Evolutionary conservation across 495 filamentous ascomycete species (phyloP).

Genomic region (Hypoxylon rickii): DNA sequence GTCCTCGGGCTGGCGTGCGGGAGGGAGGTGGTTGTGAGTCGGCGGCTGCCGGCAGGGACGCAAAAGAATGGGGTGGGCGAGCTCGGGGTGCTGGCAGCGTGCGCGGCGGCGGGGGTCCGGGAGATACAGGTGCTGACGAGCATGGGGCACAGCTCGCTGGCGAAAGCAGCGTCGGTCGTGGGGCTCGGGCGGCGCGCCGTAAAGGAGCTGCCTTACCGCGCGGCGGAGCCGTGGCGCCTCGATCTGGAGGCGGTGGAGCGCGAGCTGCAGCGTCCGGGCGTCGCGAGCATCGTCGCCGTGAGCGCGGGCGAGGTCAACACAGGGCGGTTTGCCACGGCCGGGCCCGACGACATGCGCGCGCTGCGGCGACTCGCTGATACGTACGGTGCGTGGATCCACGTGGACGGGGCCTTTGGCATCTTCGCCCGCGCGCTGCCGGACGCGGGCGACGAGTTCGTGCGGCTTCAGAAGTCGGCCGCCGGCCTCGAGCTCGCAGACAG

Average conservation of each 20-base stretch:
- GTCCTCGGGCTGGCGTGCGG: slow-evolving; percentile 79
- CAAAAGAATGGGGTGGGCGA: slow-evolving; percentile 66
- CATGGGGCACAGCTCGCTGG: slow-evolving; percentile 79
- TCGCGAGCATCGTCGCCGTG: slow-evolving; percentile 74
- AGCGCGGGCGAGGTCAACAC: slow-evolving; percentile 92
- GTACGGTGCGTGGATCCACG: slow-evolving; percentile 85
- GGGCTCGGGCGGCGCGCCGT: slow-evolving; percentile 78
- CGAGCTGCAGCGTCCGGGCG: slow-evolving; percentile 52
- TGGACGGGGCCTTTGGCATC: slow-evolving; percentile 88
- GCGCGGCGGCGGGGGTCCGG: slow-evolving; percentile 62
- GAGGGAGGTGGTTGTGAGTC: slow-evolving; percentile 66
- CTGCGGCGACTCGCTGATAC: slow-evolving; percentile 72
- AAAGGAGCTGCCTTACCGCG: slow-evolving; percentile 57
- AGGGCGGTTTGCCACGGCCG: slow-evolving; percentile 73
- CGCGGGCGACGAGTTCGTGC: slow-evolving; percentile 60
- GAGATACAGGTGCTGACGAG: slow-evolving; percentile 78
- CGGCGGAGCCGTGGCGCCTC: slow-evolving; percentile 64
- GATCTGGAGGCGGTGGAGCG: slow-evolving; percentile 63
- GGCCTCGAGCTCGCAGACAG: slow-evolving; percentile 87
- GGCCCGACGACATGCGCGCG: slow-evolving; percentile 60
- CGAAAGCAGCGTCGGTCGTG: slow-evolving; percentile 79
- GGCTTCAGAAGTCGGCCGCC: slow-evolving; percentile 57
- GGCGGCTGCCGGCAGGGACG: slow-evolving; percentile 34
- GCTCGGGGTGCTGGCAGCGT: slow-evolving; percentile 68
- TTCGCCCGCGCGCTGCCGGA: slow-evolving; percentile 70